A percentile compares a stretch with the other conserved stretches of the same genome.
Evolutionary conservation across 2,329 filamentous ascomycete species (phyloP).

Genomic region (Exophiala sp.): DNA sequence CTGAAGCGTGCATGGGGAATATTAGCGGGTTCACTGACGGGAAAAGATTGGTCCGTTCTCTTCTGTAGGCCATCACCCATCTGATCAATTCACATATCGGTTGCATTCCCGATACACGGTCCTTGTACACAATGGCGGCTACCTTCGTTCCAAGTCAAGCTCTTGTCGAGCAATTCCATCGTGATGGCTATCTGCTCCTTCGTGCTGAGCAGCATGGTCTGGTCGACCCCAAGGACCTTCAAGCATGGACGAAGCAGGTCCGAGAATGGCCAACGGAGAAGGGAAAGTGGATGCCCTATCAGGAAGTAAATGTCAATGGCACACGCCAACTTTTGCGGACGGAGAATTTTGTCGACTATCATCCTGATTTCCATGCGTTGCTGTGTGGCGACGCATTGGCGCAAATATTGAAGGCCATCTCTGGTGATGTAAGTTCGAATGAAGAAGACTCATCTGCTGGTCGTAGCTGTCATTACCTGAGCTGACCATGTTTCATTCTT

Average conservation of each 20-base stretch:
- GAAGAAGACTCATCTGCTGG: no score
- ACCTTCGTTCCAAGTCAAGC: constrained; percentile 25
- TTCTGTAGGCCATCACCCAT: no score
- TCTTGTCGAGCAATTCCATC: constrained; percentile 29
- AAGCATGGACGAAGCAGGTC: constrained; percentile 31
- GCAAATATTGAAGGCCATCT: constrained; percentile 31
- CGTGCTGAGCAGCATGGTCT: constrained; percentile 30
- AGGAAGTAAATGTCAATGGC: constrained; percentile 34
- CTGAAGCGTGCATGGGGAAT: neutral
- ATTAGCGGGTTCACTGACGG: neutral
- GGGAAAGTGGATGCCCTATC: constrained; percentile 35
- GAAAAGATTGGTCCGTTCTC: neutral
- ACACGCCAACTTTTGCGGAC: constrained; percentile 35
- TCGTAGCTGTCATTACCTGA: no score
- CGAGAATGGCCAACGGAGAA: constrained; percentile 31
- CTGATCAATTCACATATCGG: no score
- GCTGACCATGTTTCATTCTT: neutral
- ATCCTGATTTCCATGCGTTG: constrained; percentile 29
- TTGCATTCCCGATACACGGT: no score
- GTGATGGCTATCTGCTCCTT: constrained; percentile 31
- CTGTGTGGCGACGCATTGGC: constrained; percentile 30
- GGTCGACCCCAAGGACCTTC: constrained; percentile 27
- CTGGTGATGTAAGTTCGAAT: constrained; percentile 28
- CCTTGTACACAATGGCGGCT: constrained; percentile 10
- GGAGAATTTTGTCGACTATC: constrained; percentile 35